These are phyloP conservation scores for Neohortaea acidophila DNA, from an alignment of 495 filamentous ascomycete genomes.

Conservation along the genomic window DNA sequence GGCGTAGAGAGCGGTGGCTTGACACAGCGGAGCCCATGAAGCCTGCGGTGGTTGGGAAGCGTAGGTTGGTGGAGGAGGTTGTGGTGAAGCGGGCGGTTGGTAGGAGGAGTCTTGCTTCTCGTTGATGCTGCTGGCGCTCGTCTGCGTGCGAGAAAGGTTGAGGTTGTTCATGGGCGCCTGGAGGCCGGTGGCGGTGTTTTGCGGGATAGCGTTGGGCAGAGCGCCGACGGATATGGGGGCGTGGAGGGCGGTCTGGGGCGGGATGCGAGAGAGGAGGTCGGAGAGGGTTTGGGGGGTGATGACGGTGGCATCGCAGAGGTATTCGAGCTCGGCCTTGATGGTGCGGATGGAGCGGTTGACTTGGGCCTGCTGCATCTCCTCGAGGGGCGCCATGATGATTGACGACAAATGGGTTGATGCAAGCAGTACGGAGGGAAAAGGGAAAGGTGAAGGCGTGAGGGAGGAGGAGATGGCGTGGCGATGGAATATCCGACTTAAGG, in stretches of 20 bases:
- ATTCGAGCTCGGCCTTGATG: conserved; percentile 85
- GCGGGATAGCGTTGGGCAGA: conserved; percentile 28
- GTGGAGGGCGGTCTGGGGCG: conserved; percentile 35
- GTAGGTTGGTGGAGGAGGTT: conserved; percentile 32
- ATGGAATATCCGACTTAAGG: too few species aligned
- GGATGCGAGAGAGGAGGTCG: conserved; percentile 57
- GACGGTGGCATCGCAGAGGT: conserved; percentile 61
- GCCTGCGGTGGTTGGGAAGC: conserved; percentile 12
- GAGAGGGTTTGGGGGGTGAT: conserved; percentile 57
- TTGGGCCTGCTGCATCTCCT: conserved; percentile 26
- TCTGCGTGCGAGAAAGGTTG: conserved; percentile 26
- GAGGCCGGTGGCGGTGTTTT: conserved; percentile 20
- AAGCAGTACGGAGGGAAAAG: too few species aligned
- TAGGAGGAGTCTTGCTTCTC: conserved; percentile 29
- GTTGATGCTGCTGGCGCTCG: conserved; percentile 33
- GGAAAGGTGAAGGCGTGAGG: too few species aligned
- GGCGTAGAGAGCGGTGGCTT: conserved; percentile 68
- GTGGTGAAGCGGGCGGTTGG: conserved; percentile 38
- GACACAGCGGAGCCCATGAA: conserved; percentile 32
- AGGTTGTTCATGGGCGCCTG: conserved; percentile 26
- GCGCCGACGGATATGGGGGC: conserved; percentile 37
- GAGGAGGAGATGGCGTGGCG: too few species aligned
- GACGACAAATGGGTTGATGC: too few species aligned
- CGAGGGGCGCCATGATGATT: conserved; percentile 20
- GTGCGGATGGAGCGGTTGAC: conserved; percentile 71